A percentile compares a stretch with the other conserved stretches of the same genome.
These are phyloP conservation scores for Stachybotrys echinatus DNA, from an alignment of 2,329 filamentous ascomycete genomes.

Conservation along the genomic window DNA sequence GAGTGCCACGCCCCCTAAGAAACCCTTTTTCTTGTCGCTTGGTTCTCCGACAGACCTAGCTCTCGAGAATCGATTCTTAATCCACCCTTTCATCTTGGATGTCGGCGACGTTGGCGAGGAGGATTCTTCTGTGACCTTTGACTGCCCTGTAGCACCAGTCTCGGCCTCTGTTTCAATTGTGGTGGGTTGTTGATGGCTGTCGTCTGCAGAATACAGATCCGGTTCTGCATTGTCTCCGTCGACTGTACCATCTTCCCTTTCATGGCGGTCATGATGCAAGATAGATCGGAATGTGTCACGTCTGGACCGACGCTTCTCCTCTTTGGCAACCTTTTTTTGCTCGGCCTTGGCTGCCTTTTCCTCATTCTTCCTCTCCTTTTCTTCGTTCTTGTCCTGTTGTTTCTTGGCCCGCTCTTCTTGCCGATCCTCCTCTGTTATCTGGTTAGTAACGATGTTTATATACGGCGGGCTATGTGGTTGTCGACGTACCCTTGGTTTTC, in stretches of 20 bases:
- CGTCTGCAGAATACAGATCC: conserved; percentile 1
- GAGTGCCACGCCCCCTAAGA: conserved; percentile 46
- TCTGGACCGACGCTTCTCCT: conserved; percentile 46
- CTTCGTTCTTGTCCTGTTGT: conserved; percentile 20
- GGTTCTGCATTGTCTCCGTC: conserved; percentile 6
- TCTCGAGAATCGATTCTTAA: conserved; percentile 47
- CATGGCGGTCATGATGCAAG: conserved; percentile 4
- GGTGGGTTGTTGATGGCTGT: conserved; percentile 3
- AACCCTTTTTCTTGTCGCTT: conserved; percentile 30
- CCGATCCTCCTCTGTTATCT: conserved; percentile 37
- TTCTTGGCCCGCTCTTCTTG: conserved; percentile 26
- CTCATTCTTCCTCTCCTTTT: conserved; percentile 41
- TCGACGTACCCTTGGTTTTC: conserved; percentile 53
- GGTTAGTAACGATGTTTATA: conserved; percentile 9
- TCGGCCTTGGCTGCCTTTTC: conserved; percentile 48
- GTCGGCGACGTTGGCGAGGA: conserved; percentile 26
- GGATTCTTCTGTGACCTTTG: conserved; percentile 12
- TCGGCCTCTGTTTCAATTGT: conserved; percentile 11
- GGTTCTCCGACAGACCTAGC: conserved; percentile 34
- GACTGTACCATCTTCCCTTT: conserved; percentile 10
- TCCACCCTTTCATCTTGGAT: conserved; percentile 46
- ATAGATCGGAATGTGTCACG: conserved; percentile 7
- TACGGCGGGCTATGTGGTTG: neutral
- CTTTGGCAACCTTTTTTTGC: conserved; percentile 44
- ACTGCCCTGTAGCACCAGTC: conserved; percentile 9